Evolutionary conservation across 1,284 basidiomycete genomes (phyloP), one percentile per base, ranked within the genome.

Genomic region (Fomitopsis betulina): DNA sequence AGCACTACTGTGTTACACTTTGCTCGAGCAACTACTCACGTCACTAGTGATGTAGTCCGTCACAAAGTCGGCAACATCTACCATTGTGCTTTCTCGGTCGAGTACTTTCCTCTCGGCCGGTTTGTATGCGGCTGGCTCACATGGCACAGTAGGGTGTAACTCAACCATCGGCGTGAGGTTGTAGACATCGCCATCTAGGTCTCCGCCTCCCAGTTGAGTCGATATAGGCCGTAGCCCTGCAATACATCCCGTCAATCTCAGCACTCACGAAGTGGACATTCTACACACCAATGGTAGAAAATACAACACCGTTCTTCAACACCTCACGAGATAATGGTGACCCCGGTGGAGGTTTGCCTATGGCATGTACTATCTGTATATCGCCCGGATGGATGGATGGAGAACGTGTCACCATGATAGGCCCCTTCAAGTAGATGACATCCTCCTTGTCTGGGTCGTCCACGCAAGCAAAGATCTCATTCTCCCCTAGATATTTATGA

Each of bases 41-140:
- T 90, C 86, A 54, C 79, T 85, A 63, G 76, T 83, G 60, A 89
- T 86, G 60, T 83, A 91, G 58, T 90, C 84, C 55, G 87, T 77
- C 17, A 91, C 81, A 66, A 91, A 92, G 51, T 89, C 82, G 2
- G 83, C 85, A 1, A 91, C 85, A 70, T 88, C 92, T 17, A 67
- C 73, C 76, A 86, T 88, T 10, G 78, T 89, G 68, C 81, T 85
- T 37, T 74, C 78, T 27, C 79, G 79, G 42, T 78, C 67, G 1
- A 91, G 67, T 2, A 75, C 47, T 57, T 79, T 82, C 62, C 72
- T 81, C 12, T 68, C 65, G 0, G 81, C 81, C 1, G 82, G 73
- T 12, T 69, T 64, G 61, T 90, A 90, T 15, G 70, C 67, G 2
- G 81, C 86, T 3, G 89, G 79, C 10, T 56, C 17, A 38, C 68